Conservation (phyloP, 208 protist species). For the Trypanosoma congolense region DNA sequence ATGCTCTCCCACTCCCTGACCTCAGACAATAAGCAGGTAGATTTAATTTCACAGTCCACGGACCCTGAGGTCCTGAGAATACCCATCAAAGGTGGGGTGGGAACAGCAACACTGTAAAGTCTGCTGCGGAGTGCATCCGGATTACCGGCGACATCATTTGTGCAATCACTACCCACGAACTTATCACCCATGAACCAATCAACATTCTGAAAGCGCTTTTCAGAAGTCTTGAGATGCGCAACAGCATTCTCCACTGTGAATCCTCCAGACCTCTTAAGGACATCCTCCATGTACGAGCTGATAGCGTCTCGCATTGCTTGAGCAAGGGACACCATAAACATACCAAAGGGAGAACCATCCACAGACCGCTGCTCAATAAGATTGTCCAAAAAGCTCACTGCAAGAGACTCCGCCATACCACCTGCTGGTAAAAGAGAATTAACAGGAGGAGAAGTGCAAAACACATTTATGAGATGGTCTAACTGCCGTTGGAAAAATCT, state of each 20-base stretch:
- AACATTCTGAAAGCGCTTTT: slow-evolving; percentile 9
- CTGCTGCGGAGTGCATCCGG: not conserved
- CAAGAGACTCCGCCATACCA: slow-evolving; percentile 16
- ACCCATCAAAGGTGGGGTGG: slow-evolving; percentile 13
- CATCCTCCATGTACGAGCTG: slow-evolving; percentile 14
- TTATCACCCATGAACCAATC: not conserved
- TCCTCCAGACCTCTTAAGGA: slow-evolving; percentile 13
- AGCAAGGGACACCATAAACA: slow-evolving; percentile 12
- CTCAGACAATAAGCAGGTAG: slow-evolving; percentile 15
- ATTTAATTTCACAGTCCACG: not conserved
- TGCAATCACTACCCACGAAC: not conserved
- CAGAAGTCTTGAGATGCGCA: slow-evolving; percentile 9
- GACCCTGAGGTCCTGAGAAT: not conserved
- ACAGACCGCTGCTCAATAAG: slow-evolving; percentile 3
- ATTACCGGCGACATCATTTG: not conserved
- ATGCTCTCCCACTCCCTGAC: slow-evolving; percentile 22
- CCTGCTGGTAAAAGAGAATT: slow-evolving; percentile 17
- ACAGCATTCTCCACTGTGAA: slow-evolving; percentile 12
- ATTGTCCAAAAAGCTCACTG: slow-evolving; percentile 13
- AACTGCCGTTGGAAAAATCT: slow-evolving; percentile 16
- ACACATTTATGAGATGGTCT: slow-evolving; percentile 24
- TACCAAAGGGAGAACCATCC: not conserved
- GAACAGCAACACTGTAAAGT: slow-evolving; percentile 13
- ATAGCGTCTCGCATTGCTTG: slow-evolving; percentile 13
- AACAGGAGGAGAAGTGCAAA: slow-evolving; percentile 12